Base-by-base conservation (phyloP, 148 eudicot species). In the Camellia sinensis region DNA sequence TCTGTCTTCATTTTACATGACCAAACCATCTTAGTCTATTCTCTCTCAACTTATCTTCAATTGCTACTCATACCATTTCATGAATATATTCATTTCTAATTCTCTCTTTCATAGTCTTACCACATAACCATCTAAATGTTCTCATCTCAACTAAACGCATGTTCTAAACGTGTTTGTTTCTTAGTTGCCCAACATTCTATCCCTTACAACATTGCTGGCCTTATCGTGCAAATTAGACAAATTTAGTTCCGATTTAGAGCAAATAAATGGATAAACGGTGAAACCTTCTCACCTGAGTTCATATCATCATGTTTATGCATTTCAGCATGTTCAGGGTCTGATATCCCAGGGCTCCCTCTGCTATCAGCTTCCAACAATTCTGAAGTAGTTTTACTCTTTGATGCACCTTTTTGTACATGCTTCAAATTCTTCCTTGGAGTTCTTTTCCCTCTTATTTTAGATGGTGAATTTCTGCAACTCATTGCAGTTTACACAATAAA, bases 371-470 rank as follows among this genome's bases (percentile, higher is more conserved):
- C 87, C 18, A 76, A 53, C 52, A 82, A 86, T 50, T 82, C 78
- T 53, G 75, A 61, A 64, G 80, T 75, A 81, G 78, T 75, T 62
- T 82, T 77, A 54, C 82, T 87, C 83, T 87, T 81, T 74, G 82
- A 67, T 43, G 70, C 65, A 29, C 66, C 79, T 79, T 92, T 90
- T 79, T 54, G 73, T 64, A 78, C 82, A 74, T 70, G 86, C 82
- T 77, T 89, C 18, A 82, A 61, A 72, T 76, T 89, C 83, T 91
- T 86, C 80, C 86, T 79, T 65, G 86, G 92, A 79, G 94, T 88
- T 81, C 86, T 86, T 84, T 88, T 93, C 64, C 93, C 87, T 86
- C 84, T 91, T 17, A 52, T 84, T 73, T 82, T 83, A 77, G 92
- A 84, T 57, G 88, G 67, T 52, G 81, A 59, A 78, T 89, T 85